Evolutionary conservation across 108 stramenopile genomes (phyloP).

Genomic region (Pelagomonas calceolata): DNA sequence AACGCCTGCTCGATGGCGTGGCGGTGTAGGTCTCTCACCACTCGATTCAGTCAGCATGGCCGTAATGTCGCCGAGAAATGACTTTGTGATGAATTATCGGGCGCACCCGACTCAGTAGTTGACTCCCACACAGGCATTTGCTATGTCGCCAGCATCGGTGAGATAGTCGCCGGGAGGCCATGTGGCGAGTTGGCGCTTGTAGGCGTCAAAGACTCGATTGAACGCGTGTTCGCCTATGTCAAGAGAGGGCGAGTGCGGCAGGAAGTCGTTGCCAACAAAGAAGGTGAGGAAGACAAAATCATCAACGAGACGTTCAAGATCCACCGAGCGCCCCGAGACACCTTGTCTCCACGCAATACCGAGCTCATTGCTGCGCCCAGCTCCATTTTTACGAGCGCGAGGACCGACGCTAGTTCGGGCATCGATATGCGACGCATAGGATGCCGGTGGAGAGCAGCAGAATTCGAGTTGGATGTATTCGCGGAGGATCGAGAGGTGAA

Average conservation of each 20-base stretch:
- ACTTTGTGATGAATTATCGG: too few species aligned
- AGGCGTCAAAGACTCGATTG: slow-evolving; percentile 79
- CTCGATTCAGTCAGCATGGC: too few species aligned
- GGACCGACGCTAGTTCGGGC: too few species aligned
- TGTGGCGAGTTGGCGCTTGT: slow-evolving; percentile 63
- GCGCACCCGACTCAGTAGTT: too few species aligned
- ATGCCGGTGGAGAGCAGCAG: slow-evolving; percentile 22
- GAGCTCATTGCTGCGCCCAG: neutral
- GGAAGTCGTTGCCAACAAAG: slow-evolving; percentile 95
- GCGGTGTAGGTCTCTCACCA: too few species aligned
- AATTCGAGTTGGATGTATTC: slow-evolving; percentile 92
- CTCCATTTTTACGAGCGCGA: too few species aligned
- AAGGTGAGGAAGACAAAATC: slow-evolving; percentile 99
- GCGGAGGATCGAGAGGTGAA: slow-evolving; percentile 85
- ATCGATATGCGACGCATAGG: too few species aligned
- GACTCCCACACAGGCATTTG: too few species aligned
- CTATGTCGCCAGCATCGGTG: slow-evolving; percentile 68
- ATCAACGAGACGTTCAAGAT: slow-evolving; percentile 89
- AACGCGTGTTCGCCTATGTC: slow-evolving; percentile 93
- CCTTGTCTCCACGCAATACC: slow-evolving; percentile 1
- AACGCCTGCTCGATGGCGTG: too few species aligned
- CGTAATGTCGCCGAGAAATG: too few species aligned
- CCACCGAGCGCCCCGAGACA: slow-evolving; percentile 34
- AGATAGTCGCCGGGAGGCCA: slow-evolving; percentile 82
- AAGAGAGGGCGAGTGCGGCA: slow-evolving; percentile 89